These are phyloP conservation scores for Quercus tomentella DNA, from an alignment of 331 rosid species.

Conservation along the genomic window DNA sequence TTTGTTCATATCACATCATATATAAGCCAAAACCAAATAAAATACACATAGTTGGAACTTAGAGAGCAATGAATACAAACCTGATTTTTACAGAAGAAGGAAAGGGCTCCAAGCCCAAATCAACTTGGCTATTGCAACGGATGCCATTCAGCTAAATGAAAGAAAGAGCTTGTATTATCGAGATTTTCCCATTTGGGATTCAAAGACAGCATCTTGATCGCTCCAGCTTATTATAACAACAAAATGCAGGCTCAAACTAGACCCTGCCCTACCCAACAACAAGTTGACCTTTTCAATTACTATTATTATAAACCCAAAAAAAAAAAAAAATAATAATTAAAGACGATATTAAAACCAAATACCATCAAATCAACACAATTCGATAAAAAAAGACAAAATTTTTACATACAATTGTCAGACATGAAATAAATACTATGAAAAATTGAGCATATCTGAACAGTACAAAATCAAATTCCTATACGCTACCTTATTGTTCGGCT, in stretches of 20 bases:
- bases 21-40: not conserved
- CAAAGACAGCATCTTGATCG: constrained; percentile 62
- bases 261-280: constrained; percentile 40
- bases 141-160: constrained; percentile 95
- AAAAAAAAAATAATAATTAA: not conserved
- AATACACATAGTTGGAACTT: not conserved
- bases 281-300: constrained; percentile 70
- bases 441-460: not conserved
- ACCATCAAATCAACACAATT: not conserved
- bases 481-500: constrained; percentile 11
- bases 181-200: constrained; percentile 36
- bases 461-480: not conserved
- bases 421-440: not conserved
- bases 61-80: constrained; percentile 19
- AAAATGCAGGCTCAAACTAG: constrained; percentile 51
- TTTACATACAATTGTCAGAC: not conserved
- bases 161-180: constrained; percentile 42
- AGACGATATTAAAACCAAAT: not conserved
- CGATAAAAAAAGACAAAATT: not conserved
- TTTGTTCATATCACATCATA: not conserved
- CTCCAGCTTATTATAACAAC: constrained; percentile 59
- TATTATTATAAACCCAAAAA: constrained; percentile 13
- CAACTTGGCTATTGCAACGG: constrained; percentile 63
- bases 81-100: constrained; percentile 37
- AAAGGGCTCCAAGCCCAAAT: constrained; percentile 67